These are phyloP conservation scores for Nemania abortiva DNA, from an alignment of 2,329 filamentous ascomycete species.

Conservation along the genomic window DNA sequence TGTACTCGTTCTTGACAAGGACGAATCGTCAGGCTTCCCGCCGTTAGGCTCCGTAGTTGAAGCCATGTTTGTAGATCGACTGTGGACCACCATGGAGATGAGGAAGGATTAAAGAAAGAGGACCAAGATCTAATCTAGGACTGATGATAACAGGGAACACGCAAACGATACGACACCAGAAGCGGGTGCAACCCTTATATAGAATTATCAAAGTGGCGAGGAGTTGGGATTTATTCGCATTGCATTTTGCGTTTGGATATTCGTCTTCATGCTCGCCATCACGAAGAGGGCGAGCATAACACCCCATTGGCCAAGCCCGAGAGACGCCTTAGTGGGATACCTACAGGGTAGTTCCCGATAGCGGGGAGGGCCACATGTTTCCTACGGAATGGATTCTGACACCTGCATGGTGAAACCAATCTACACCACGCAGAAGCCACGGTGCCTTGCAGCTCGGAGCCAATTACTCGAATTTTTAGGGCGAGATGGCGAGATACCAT, in stretches of 20 bases:
- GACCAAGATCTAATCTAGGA: background rate
- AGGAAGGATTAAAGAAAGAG: background rate
- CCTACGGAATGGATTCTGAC: background rate
- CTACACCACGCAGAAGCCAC: too few species aligned
- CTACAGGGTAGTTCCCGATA: slow-evolving; percentile 1
- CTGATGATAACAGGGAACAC: slow-evolving; percentile 10
- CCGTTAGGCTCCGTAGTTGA: background rate
- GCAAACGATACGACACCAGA: slow-evolving; percentile 4
- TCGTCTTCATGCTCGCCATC: slow-evolving; percentile 7
- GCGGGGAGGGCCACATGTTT: slow-evolving; percentile 8
- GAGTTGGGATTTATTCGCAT: background rate
- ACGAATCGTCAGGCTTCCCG: slow-evolving; percentile 3
- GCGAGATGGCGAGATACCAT: slow-evolving; percentile 31
- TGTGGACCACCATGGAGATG: slow-evolving; percentile 7
- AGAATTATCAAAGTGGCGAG: slow-evolving; percentile 7
- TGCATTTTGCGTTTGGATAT: background rate
- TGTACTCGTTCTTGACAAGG: slow-evolving; percentile 29
- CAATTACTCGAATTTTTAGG: slow-evolving; percentile 15
- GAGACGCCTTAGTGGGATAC: background rate
- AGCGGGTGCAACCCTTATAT: slow-evolving; percentile 27
- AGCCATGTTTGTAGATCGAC: slow-evolving; percentile 23
- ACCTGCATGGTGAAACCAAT: slow-evolving; percentile 1
- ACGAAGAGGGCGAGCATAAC: slow-evolving; percentile 29
- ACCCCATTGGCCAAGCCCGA: slow-evolving; percentile 9
- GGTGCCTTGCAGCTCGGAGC: slow-evolving; percentile 29